Percentiles rank a stretch among this genome's conserved stretches.
These are phyloP conservation scores for Alternaria infectoria DNA, from an alignment of 2,329 filamentous ascomycete species.

Conservation along the genomic window DNA sequence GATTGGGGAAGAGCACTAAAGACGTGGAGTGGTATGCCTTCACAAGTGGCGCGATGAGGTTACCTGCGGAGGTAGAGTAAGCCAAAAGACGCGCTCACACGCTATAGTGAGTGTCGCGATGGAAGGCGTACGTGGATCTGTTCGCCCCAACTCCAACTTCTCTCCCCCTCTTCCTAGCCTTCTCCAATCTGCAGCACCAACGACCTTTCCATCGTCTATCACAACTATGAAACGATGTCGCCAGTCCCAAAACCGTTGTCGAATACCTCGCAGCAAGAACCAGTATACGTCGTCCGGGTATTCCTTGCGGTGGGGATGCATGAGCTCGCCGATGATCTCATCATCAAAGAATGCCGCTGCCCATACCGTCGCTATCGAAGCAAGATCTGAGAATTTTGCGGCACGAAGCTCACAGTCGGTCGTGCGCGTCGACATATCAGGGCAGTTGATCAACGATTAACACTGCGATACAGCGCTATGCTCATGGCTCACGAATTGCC, in stretches of 20 bases:
- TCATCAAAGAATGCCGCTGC: slow-evolving; percentile 40
- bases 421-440: too few species aligned
- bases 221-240: slow-evolving; percentile 35
- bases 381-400: slow-evolving; percentile 25
- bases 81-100: too few species aligned
- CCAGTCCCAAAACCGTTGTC: slow-evolving; percentile 40
- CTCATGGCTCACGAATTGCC: too few species aligned
- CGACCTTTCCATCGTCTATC: slow-evolving; percentile 16
- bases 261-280: slow-evolving; percentile 32
- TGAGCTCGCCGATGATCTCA: slow-evolving; percentile 39
- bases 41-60: slow-evolving; percentile 22
- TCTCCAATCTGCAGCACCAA: slow-evolving; percentile 39
- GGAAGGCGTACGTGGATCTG: slow-evolving; percentile 38
- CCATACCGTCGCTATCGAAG: slow-evolving; percentile 32
- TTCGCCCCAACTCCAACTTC: slow-evolving; percentile 13
- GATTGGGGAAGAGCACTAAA: slow-evolving; percentile 28
- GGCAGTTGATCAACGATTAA: too few species aligned
- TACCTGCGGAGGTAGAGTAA: too few species aligned
- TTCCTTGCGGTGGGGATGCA: slow-evolving; percentile 39
- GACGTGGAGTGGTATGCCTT: slow-evolving; percentile 15
- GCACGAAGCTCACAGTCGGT: slow-evolving; percentile 7
- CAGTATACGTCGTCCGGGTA: slow-evolving; percentile 39
- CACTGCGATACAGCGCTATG: neutral
- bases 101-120: too few species aligned
- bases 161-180: slow-evolving; percentile 31